Evolutionary conservation across 1,284 basidiomycete genomes (phyloP).

Genomic region (Rhizoctonia solani): DNA sequence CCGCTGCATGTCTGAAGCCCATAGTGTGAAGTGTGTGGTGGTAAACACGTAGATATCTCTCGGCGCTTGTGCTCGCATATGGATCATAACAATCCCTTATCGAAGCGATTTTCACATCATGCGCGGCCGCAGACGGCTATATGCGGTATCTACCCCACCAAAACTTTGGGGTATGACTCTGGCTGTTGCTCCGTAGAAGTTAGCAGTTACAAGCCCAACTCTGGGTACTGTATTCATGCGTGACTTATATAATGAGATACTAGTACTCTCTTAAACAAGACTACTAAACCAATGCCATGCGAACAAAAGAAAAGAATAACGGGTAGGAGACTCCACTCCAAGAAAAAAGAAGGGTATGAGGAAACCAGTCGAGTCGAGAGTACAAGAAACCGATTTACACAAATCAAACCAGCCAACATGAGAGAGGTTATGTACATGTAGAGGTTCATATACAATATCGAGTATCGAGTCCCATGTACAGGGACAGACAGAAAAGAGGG

Average conservation of each 20-base stretch:
- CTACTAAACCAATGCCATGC: not conserved
- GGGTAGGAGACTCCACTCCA: conserved; percentile 17
- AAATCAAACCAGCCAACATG: not conserved
- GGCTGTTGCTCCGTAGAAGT: no score
- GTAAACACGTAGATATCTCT: conserved; percentile 17
- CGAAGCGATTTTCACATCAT: no score
- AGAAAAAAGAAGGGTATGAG: conserved; percentile 24
- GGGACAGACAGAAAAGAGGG: no score
- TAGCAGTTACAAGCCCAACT: no score
- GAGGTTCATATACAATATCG: not conserved
- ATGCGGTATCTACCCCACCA: no score
- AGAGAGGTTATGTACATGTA: conserved; percentile 13
- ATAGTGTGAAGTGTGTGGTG: conserved; percentile 52
- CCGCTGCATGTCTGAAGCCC: conserved; percentile 83
- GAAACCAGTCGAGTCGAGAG: conserved; percentile 14
- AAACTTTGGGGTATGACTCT: no score
- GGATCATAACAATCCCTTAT: no score
- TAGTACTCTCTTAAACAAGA: conserved; percentile 17
- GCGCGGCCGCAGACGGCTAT: no score
- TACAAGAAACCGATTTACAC: conserved; percentile 24
- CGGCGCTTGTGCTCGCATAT: no score
- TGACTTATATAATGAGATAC: conserved; percentile 8
- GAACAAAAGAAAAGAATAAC: not conserved
- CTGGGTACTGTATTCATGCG: conserved; percentile 35
- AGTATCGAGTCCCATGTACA: no score